Evolutionary conservation across 306 rosid genomes (phyloP), one percentile per base, ranked within the genome.

Genomic region (Begonia masoniana): DNA sequence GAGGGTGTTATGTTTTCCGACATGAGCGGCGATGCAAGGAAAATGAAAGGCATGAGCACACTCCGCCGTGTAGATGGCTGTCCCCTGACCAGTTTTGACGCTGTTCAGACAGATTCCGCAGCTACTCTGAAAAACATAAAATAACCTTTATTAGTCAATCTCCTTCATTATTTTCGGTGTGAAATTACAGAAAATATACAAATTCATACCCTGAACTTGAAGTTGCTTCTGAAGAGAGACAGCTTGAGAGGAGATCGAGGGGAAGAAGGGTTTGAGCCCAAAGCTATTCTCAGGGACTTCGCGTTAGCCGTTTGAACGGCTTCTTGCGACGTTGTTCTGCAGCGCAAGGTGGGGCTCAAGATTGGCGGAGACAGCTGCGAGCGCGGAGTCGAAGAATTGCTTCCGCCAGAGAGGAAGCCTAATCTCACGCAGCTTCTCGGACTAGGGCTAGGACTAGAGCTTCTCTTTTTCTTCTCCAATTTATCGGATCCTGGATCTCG

Each of bases 11-110:
- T 83, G 82, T 41, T 83, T 79, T 58, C 88, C 70, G 6, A 86
- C 92, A 59, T 77, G 71, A 10, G 71, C 73, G 2, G 94, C 94
- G 31, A 91, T 83, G 56, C 99, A 86, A 1, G 99, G 96, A 47
- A 91, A 91, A 58, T 91, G 99, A 52, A 91, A 91, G 12, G 96
- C 94, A 65, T 91, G 99, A 5, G 68, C 46, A 19, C 99, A 91
- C 67, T 91, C 99, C 1, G 96, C 99, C 1, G 99, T 91, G 88
- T 91, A 91, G 48, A 91, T 91, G 35, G 99, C 99, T 15, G 88
- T 91, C 9, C 99, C 95, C 26, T 91, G 99, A 19, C 99, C 99
- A 1, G 96, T 81, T 51, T 86, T 91, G 67, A 91, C 96, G 67
- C 85, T 83, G 39, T 68, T 86, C 80, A 83, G 74, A 65, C 99